Conservation (phyloP, 1,284 basidiomycete species). For the Heimioporus punctisporus region DNA sequence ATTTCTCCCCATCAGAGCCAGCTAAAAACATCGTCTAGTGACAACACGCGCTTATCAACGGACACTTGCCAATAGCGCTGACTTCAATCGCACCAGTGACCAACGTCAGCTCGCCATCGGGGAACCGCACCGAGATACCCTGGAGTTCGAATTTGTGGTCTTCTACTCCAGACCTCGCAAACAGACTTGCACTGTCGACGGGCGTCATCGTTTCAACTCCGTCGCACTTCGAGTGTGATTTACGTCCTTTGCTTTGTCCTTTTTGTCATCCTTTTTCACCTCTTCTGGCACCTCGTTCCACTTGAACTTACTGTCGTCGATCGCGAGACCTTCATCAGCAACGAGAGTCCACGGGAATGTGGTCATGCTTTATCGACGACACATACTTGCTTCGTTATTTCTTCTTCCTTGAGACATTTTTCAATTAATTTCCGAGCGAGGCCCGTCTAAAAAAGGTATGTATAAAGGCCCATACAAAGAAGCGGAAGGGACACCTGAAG, state of each 20-base stretch:
- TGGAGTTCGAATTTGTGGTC: conserved; percentile 56
- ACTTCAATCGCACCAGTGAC: conserved; percentile 71
- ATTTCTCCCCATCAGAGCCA: conserved; percentile 37
- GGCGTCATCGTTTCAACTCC: conserved; percentile 1
- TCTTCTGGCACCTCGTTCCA: conserved; percentile 52
- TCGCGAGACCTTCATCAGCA: conserved; percentile 47
- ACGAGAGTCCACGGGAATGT: conserved; percentile 16
- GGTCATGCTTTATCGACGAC: conserved; percentile 57
- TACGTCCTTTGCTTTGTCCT: too few species aligned
- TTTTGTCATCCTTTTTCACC: conserved; percentile 2
- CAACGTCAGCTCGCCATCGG: conserved; percentile 54
- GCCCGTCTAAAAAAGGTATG: conserved; percentile 46
- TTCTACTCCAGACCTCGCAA: conserved; percentile 11
- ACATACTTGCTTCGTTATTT: conserved; percentile 74
- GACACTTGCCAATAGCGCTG: conserved; percentile 39
- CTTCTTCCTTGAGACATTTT: conserved; percentile 82
- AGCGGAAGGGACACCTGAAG: too few species aligned
- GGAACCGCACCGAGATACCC: conserved; percentile 55
- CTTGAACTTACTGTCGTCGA: conserved; percentile 57
- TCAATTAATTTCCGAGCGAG: conserved; percentile 84
- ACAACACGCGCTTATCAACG: conserved; percentile 6
- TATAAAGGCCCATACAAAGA: too few species aligned
- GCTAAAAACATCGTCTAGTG: conserved; percentile 11
- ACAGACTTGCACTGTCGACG: conserved; percentile 16
- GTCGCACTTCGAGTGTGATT: background rate